phyloP scores from a whole-genome alignment of 176 grass and related monocot genomes.

The Tillandsia leiboldiana region DNA sequence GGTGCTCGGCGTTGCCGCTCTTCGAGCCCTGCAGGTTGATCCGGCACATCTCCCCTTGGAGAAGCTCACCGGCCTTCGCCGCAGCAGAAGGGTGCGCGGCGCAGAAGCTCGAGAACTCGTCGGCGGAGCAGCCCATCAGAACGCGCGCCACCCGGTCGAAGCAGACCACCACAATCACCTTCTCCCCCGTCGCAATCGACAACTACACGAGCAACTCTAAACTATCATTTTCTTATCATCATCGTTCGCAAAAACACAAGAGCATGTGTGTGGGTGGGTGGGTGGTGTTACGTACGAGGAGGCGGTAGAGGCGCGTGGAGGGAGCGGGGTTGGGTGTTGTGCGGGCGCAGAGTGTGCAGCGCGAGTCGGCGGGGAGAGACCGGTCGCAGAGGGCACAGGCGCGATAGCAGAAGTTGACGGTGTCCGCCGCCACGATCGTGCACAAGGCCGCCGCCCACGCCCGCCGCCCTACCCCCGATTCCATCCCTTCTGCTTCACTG shows the following conservation, averaged over 20 bases:
- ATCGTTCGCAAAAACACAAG: not conserved
- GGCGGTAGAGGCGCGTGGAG: constrained; percentile 35
- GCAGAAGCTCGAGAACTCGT: constrained; percentile 39
- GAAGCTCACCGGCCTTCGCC: constrained; percentile 30
- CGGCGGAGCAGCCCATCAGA: constrained; percentile 45
- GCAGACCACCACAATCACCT: constrained; percentile 40
- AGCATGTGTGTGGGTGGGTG: too few relatives aligned
- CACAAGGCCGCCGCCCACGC: constrained; percentile 64
- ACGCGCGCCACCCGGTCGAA: constrained; percentile 58
- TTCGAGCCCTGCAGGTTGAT: constrained; percentile 35
- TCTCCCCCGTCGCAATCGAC: constrained; percentile 60
- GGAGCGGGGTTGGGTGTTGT: not conserved
- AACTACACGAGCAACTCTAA: not conserved
- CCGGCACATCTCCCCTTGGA: constrained; percentile 60
- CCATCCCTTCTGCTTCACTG: not conserved
- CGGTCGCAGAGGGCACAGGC: constrained; percentile 40
- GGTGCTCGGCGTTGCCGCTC: constrained; percentile 39
- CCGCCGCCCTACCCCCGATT: constrained; percentile 1
- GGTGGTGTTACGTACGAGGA: constrained; percentile 19
- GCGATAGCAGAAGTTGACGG: constrained; percentile 41
- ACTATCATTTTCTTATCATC: too few relatives aligned
- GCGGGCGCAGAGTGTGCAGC: constrained; percentile 32
- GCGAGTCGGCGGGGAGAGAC: constrained; percentile 14
- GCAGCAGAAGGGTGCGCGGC: constrained; percentile 23
- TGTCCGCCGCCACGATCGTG: constrained; percentile 51